These are phyloP conservation scores for Selaginella tamariscina DNA, from an alignment of 75 land plant genomes.

Conservation along the genomic window DNA sequence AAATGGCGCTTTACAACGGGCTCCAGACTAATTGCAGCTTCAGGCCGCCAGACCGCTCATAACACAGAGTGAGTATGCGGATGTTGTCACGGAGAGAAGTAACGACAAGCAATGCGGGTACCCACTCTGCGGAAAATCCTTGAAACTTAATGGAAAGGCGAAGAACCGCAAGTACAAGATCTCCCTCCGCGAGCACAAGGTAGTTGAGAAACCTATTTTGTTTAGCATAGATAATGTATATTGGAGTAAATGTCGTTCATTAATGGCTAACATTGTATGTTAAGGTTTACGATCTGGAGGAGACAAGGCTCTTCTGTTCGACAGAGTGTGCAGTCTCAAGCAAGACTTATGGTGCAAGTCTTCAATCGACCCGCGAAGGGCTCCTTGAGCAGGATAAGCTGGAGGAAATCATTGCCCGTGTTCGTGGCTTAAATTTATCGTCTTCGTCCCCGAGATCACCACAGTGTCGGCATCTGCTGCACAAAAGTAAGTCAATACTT, in stretches of 20 bases:
- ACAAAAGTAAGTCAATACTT: too few species aligned
- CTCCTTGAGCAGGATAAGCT: slow-evolving; percentile 6
- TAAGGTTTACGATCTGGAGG: slow-evolving; percentile 77
- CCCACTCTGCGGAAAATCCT: slow-evolving; percentile 44
- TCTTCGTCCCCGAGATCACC: background rate
- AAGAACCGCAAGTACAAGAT: slow-evolving; percentile 61
- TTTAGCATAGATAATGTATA: too few species aligned
- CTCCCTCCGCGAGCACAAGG: slow-evolving; percentile 70
- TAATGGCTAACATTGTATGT: too few species aligned
- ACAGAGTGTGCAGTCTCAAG: slow-evolving; percentile 46
- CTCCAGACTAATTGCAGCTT: slow-evolving; percentile 36
- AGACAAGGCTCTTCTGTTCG: slow-evolving; percentile 59
- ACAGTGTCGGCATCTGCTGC: background rate
- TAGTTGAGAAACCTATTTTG: too few species aligned
- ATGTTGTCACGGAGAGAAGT: slow-evolving; percentile 60
- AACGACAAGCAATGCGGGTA: slow-evolving; percentile 59
- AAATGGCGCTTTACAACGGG: slow-evolving; percentile 43
- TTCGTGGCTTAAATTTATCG: background rate
- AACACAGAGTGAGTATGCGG: slow-evolving; percentile 52
- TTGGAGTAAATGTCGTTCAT: too few species aligned
- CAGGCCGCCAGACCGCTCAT: slow-evolving; percentile 44
- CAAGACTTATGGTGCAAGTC: slow-evolving; percentile 35
- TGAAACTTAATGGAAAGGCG: slow-evolving; percentile 24
- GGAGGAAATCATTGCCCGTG: background rate
- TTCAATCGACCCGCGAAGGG: slow-evolving; percentile 32